Evolutionary conservation across 2,329 filamentous ascomycete species (phyloP), one percentile per base, ranked within the genome.

Genomic region (Trichoderma citrinoviride): DNA sequence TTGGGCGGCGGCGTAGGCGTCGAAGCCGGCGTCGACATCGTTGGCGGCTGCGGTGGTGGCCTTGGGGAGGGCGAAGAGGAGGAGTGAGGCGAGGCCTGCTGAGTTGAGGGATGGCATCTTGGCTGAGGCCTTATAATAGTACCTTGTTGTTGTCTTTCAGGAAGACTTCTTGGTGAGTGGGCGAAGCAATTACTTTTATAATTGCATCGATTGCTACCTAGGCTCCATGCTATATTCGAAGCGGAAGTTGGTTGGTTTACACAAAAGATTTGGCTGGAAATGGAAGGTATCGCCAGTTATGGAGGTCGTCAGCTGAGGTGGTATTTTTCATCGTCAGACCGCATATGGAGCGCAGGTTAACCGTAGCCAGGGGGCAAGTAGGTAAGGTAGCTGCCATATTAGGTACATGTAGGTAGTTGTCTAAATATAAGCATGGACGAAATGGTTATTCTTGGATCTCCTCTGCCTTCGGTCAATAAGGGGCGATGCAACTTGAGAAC

Each of bases 11-110:
- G 29, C 64, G 21, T 61, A 33, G 57, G 52, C 63, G 52, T 67
- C 54, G 53, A 67, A 67, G 37, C 66, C 66, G 17, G 66, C 66
- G 21, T 65, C 29, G 57, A 67, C 58, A 56, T 66, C 52, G 41
- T 27, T 43, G 54, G 23, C 54, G 15, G 33, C 54, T 15, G 41
- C 41, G 19, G 7, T 46, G 54, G 23, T 17, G 17, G 33, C 52
- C 29, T 21, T 37, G 14, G 52, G 52, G 23, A 40, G 29, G 52
- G 33, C 33, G 37, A 40, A 21, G 6, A 54, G 14, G 7, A 54
- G 8, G 29, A 54, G 52, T 23, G 52, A 54, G 33, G 40, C 3
- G 19, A 54, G 33, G 19, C 27, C 6, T 1, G 27, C 6, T 37
- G 52, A 3, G 21, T 54, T 40, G 52, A 54, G 5, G 52, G 52